Evolutionary conservation across 805 yeast genomes (phyloP), one percentile per base, ranked within the genome.

Genomic region (Saccharomyces cerevisiae): DNA sequence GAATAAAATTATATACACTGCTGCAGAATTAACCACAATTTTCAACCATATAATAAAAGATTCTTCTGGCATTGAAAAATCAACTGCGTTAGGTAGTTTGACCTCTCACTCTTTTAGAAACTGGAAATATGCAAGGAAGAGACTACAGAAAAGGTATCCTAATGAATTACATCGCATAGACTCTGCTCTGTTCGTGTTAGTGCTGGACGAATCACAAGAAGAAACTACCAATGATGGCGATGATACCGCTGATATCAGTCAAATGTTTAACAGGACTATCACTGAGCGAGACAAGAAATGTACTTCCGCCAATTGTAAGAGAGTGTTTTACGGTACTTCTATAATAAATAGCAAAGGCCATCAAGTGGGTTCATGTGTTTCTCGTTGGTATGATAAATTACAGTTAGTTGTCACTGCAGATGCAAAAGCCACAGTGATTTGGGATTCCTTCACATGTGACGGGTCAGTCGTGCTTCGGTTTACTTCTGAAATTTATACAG

Each of bases 361-460:
- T 51, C 97, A 90, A 71, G 83, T 85, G 11, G 97, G 97, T 46
- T 87, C 96, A 0, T 89, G 96, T 73, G 85, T 92, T 29, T 89
- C 92, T 60, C 76, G 97, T 68, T 90, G 96, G 97, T 90, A 89
- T 66, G 97, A 89, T 70, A 89, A 89, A 71, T 73, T 90, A 60
- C 97, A 90, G 69, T 75, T 90, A 55, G 84, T 90, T 47, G 83
- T 90, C 41, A 88, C 96, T 1, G 80, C 80, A 62, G 90, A 89
- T 68, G 89, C 95, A 5, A 84, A 86, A 66, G 96, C 94, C 5
- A 96, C 96, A 41, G 86, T 90, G 55, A 87, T 90, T 65, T 90
- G 94, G 77, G 97, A 90, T 65, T 81, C 91, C 74, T 73, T 96
- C 10, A 94, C 96, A 54, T 94, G 89, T 48, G 97, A 90, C 71